Evolutionary conservation across 2,329 filamentous ascomycete species (phyloP).

Genomic region (Teratosphaeriaceae sp.): DNA sequence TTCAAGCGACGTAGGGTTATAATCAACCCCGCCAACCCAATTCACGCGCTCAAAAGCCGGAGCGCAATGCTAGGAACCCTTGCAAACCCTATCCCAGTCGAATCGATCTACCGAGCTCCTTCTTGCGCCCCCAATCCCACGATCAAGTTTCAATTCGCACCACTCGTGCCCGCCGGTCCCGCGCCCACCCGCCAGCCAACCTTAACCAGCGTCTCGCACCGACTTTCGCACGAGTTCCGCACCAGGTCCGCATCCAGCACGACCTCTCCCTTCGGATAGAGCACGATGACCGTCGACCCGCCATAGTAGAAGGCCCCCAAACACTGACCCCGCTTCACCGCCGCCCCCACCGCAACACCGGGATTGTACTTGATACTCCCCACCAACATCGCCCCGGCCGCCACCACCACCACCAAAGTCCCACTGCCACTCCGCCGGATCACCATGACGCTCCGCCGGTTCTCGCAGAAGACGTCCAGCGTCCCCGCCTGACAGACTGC

Average conservation of each 20-base stretch:
- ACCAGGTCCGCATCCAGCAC: constrained; percentile 35
- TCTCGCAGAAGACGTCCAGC: constrained; percentile 40
- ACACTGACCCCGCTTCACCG: constrained; percentile 34
- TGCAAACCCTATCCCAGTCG: no score
- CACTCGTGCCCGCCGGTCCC: constrained; percentile 4
- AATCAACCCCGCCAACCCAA: no score
- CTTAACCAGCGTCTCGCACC: constrained; percentile 35
- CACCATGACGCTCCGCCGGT: constrained; percentile 35
- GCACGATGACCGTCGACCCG: constrained; percentile 37
- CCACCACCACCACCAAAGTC: constrained; percentile 31
- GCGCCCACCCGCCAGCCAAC: constrained; percentile 32
- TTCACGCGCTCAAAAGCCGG: no score
- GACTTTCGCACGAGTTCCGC: constrained; percentile 29
- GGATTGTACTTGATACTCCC: constrained; percentile 36
- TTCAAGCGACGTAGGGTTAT: no score
- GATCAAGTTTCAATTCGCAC: background rate
- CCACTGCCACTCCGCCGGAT: constrained; percentile 26
- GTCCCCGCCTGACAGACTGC: constrained; percentile 35
- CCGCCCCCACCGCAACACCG: constrained; percentile 28
- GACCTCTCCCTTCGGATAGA: constrained; percentile 33
- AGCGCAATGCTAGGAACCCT: no score
- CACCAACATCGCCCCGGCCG: constrained; percentile 40
- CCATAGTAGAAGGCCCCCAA: constrained; percentile 38
- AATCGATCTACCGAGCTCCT: no score
- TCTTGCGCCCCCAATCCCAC: no score